Evolutionary conservation across 2,329 filamentous ascomycete genomes (phyloP).

Genomic region (Elsinoe necatrix): DNA sequence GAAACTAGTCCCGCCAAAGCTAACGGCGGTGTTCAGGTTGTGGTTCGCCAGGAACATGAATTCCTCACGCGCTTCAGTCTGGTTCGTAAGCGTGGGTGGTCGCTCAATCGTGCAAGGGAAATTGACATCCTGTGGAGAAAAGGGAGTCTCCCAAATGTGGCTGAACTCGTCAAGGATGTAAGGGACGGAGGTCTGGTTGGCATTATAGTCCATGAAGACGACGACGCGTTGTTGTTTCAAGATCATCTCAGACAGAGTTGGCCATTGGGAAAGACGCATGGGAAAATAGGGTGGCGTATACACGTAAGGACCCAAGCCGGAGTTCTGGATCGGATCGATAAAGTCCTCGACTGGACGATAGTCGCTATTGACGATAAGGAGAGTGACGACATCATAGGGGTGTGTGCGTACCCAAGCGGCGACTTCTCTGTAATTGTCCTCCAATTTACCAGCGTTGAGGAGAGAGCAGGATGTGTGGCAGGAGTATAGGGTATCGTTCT

Average conservation of each 20-base stretch:
- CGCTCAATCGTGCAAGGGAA: constrained; percentile 77
- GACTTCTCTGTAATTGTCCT: constrained; percentile 62
- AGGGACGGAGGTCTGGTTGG: constrained; percentile 67
- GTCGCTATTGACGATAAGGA: constrained; percentile 77
- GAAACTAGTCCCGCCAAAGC: constrained; percentile 53
- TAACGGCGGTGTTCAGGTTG: constrained; percentile 75
- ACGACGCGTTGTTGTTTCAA: constrained; percentile 57
- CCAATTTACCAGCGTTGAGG: constrained; percentile 70
- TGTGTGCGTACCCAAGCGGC: constrained; percentile 63
- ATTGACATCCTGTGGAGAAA: constrained; percentile 57
- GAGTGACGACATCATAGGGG: constrained; percentile 80
- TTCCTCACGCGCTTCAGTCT: constrained; percentile 44
- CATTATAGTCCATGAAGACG: constrained; percentile 77
- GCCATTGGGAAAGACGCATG: constrained; percentile 70
- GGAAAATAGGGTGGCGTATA: constrained; percentile 65
- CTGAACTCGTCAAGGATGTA: constrained; percentile 84
- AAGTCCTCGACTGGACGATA: constrained; percentile 59
- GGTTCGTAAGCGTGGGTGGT: constrained; percentile 54
- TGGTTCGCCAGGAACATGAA: constrained; percentile 81
- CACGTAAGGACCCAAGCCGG: constrained; percentile 63
- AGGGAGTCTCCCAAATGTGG: constrained; percentile 86
- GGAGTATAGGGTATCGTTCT: constrained; percentile 58
- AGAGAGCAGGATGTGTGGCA: constrained; percentile 81
- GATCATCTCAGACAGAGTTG: constrained; percentile 70
- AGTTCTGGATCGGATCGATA: constrained; percentile 57